Evolutionary conservation across 1,139 yeast species (phyloP).

Genomic region (Debaryomyces singareniensis): DNA sequence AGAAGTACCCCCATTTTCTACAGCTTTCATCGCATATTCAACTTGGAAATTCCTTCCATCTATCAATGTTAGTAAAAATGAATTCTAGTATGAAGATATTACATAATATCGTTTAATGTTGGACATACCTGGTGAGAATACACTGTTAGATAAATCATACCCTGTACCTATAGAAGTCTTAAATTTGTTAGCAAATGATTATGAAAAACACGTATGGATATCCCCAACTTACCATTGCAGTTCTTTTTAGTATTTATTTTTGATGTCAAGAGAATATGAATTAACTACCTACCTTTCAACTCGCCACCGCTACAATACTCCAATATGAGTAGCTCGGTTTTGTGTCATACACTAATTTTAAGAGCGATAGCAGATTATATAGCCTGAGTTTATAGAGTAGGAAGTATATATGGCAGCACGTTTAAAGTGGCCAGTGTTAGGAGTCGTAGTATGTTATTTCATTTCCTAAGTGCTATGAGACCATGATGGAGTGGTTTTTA

Average conservation of each 20-base stretch:
- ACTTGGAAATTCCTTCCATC: constrained; percentile 99
- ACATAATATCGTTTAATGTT: too few species aligned
- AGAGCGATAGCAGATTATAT: background rate
- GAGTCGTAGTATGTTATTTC: constrained; percentile 38
- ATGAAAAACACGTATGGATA: too few species aligned
- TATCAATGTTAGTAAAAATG: constrained; percentile 34
- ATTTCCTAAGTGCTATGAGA: too few species aligned
- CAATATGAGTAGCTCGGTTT: constrained; percentile 2
- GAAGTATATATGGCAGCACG: constrained; percentile 24
- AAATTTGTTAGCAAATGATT: constrained; percentile 9
- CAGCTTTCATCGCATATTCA: constrained; percentile 96
- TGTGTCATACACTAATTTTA: constrained; percentile 5
- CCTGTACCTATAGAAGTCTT: constrained; percentile 93
- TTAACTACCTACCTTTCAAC: too few species aligned
- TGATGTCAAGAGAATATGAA: too few species aligned
- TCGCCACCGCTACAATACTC: constrained; percentile 8
- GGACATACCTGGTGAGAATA: constrained; percentile 48
- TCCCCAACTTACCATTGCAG: constrained; percentile 1
- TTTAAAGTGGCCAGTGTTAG: constrained; percentile 54
- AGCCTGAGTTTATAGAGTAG: too few species aligned
- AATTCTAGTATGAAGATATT: too few species aligned
- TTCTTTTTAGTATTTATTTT: too few species aligned
- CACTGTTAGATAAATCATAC: constrained; percentile 92
- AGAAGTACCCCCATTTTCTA: constrained; percentile 94
- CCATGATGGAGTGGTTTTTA: too few species aligned